Evolutionary conservation across 2,329 filamentous ascomycete genomes (phyloP).

Genomic region (Neonectria hederae): DNA sequence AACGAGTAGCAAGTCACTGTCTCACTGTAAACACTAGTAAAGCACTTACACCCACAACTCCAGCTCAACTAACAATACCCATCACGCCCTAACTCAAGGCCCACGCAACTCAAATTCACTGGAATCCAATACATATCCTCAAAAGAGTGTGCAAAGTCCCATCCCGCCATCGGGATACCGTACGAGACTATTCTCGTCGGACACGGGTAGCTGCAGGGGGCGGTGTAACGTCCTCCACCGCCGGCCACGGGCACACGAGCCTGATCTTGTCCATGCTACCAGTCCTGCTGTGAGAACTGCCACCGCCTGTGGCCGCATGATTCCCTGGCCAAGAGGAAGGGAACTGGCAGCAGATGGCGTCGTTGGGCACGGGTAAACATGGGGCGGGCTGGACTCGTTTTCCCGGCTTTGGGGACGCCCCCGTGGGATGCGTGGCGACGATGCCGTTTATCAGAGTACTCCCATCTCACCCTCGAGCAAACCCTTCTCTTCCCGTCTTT

Average conservation of each 20-base stretch:
- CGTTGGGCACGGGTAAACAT: background rate
- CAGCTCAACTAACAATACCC: background rate
- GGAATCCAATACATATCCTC: background rate
- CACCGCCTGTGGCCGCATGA: constrained; percentile 29
- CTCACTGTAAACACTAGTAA: background rate
- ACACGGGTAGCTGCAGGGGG: constrained; percentile 45
- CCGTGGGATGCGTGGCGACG: constrained; percentile 1
- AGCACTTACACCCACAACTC: background rate
- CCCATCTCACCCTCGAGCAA: constrained; percentile 20
- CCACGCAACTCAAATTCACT: background rate
- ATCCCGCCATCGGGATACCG: constrained; percentile 29
- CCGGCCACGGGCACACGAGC: constrained; percentile 34
- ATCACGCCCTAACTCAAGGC: background rate
- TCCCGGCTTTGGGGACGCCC: background rate
- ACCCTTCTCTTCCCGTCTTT: constrained; percentile 11
- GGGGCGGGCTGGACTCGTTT: constrained; percentile 1
- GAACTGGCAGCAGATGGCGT: constrained; percentile 1
- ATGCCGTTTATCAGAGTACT: constrained; percentile 25
- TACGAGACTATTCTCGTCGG: constrained; percentile 51
- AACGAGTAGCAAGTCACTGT: background rate
- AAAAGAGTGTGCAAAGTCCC: background rate
- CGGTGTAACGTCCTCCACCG: constrained; percentile 40
- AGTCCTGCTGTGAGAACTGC: constrained; percentile 35
- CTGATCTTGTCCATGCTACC: constrained; percentile 38
- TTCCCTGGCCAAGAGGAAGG: background rate